A percentile compares a stretch with the other conserved stretches of the same genome.
Conservation (phyloP, 805 yeast genomes). For the Martiniozyma abietophila region DNA sequence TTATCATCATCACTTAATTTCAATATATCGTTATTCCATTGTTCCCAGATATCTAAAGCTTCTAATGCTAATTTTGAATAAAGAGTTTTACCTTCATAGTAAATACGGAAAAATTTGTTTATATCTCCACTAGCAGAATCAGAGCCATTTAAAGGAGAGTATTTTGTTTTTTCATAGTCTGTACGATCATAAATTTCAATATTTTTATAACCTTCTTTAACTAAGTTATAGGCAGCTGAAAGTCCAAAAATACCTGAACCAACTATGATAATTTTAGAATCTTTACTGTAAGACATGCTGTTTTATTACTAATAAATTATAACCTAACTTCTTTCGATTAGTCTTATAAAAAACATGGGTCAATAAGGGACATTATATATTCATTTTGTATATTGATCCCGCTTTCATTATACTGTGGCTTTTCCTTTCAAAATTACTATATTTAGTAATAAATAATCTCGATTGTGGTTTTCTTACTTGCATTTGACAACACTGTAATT, state of each 20-base stretch:
- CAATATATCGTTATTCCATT: constrained; percentile 15
- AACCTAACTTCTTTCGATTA: no score
- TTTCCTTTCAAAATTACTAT: no score
- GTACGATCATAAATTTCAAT: constrained; percentile 15
- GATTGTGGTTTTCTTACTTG: no score
- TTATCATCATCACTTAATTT: constrained; percentile 11
- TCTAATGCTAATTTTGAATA: constrained; percentile 15
- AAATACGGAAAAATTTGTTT: constrained; percentile 16
- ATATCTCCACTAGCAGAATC: constrained; percentile 19
- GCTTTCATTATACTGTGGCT: no score
- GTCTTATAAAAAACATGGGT: no score
- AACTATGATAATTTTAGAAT: constrained; percentile 24
- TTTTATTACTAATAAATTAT: no score
- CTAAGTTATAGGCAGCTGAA: constrained; percentile 28
- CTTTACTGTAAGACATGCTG: no score
- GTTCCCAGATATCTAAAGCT: constrained; percentile 12
- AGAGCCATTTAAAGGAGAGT: constrained; percentile 14
- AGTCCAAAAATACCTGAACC: constrained; percentile 47
- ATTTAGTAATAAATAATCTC: no score
- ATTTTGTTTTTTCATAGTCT: constrained; percentile 11
- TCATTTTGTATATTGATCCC: no score
- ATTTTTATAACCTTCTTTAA: constrained; percentile 14
- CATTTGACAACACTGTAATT: no score
- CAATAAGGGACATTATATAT: no score
- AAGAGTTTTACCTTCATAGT: constrained; percentile 13